phyloP scores from a whole-genome alignment of 331 rosid species.

The Malus hybrid region DNA sequence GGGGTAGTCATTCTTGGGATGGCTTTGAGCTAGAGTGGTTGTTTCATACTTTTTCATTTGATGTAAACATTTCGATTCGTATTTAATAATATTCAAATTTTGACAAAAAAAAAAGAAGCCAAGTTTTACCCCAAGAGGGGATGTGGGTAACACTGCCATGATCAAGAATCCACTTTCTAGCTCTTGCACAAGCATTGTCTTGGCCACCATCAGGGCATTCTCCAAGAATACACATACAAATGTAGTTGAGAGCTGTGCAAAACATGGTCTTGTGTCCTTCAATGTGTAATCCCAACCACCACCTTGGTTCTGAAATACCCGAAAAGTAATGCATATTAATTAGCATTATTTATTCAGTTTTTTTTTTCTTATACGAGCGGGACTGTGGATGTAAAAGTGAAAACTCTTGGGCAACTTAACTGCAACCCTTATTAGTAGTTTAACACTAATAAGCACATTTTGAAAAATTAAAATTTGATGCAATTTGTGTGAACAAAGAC shows the following conservation, averaged over 20 bases:
- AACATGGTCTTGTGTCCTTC: not conserved
- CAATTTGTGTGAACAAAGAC: not conserved
- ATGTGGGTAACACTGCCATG: constrained; percentile 19
- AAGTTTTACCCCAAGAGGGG: constrained; percentile 27
- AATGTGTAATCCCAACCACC: not conserved
- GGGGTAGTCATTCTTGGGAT: no score
- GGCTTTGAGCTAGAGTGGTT: no score
- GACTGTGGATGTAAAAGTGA: no score
- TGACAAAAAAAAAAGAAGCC: constrained; percentile 11
- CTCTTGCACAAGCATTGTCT: constrained; percentile 14
- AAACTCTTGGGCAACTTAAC: no score
- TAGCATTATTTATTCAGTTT: no score
- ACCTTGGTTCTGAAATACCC: not conserved
- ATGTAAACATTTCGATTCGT: no score
- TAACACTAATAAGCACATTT: not conserved
- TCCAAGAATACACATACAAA: not conserved
- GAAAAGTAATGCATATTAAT: no score
- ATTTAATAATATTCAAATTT: no score
- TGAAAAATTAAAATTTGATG: not conserved
- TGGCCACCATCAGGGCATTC: not conserved
- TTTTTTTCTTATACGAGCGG: no score
- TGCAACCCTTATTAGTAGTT: no score
- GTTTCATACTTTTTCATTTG: no score
- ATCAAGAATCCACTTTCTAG: not conserved
- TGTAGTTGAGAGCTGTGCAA: not conserved